phyloP scores from a whole-genome alignment of 495 filamentous ascomycete species.

The Aspergillus affinis region DNA sequence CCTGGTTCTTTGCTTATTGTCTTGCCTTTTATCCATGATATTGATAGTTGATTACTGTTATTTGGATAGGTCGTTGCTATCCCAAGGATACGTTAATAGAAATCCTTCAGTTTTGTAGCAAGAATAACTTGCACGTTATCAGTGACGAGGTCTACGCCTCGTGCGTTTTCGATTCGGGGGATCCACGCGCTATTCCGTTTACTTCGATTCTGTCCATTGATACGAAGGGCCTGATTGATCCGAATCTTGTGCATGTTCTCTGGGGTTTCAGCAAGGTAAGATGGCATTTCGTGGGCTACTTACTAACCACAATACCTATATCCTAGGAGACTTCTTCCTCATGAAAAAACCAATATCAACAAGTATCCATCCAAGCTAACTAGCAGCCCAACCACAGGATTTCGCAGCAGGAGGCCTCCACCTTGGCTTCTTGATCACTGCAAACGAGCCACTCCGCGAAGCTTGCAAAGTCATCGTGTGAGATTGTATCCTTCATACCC shows the following conservation, averaged over 20 bases:
- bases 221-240: conserved; percentile 43
- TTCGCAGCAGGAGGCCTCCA: conserved; percentile 55
- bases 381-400: conserved; percentile 32
- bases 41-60: no score
- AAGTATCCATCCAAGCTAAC: not conserved
- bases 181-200: conserved; percentile 44
- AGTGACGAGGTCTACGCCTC: conserved; percentile 63
- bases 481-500: not conserved
- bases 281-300: no score
- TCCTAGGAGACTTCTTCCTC: no score
- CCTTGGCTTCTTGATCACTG: conserved; percentile 52
- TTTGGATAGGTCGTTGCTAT: conserved; percentile 49
- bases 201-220: conserved; percentile 51
- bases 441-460: conserved; percentile 29
- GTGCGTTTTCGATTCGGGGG: conserved; percentile 45
- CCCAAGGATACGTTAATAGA: conserved; percentile 44
- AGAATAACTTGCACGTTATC: conserved; percentile 56
- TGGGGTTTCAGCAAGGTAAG: conserved; percentile 57
- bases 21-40: no score
- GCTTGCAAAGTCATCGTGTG: conserved; percentile 33
- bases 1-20: not conserved
- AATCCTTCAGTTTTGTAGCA: conserved; percentile 52
- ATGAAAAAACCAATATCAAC: not conserved
- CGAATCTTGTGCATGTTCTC: conserved; percentile 53
- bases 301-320: no score